Conservation (phyloP, 2,329 filamentous ascomycete species). For the Neobulgaria alba region DNA sequence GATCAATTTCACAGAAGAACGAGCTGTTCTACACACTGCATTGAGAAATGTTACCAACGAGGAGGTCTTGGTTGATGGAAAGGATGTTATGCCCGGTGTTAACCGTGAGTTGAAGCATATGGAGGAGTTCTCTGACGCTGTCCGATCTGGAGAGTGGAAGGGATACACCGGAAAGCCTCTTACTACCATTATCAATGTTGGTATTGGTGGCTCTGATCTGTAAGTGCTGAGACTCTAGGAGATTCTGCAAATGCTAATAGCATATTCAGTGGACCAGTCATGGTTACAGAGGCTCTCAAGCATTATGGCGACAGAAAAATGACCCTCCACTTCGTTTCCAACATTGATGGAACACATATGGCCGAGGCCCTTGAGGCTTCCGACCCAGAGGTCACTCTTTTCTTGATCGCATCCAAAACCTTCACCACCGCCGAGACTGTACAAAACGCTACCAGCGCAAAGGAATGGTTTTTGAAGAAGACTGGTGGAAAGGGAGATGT, state of each 20-base stretch:
- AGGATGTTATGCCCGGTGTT: constrained; percentile 90
- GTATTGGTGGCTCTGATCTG: constrained; percentile 97
- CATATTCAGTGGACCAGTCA: constrained; percentile 74
- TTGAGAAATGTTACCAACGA: constrained; percentile 83
- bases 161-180: constrained; percentile 96
- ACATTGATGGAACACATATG: constrained; percentile 98
- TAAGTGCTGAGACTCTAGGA: constrained; percentile 41
- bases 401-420: constrained; percentile 97
- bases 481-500: constrained; percentile 71
- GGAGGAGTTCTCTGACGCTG: constrained; percentile 95
- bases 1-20: constrained; percentile 98
- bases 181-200: constrained; percentile 92
- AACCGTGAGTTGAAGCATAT: constrained; percentile 91
- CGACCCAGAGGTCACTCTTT: constrained; percentile 95
- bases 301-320: constrained; percentile 79
- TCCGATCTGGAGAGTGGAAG: constrained; percentile 93
- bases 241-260: neutral
- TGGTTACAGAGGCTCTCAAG: constrained; percentile 98
- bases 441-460: constrained; percentile 95
- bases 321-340: constrained; percentile 96
- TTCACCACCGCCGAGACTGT: constrained; percentile 97
- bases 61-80: constrained; percentile 75
- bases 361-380: constrained; percentile 83
- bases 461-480: constrained; percentile 90
- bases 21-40: constrained; percentile 91